phyloP scores from a whole-genome alignment of 441 rosid species.

The Theobroma grandiflorum region DNA sequence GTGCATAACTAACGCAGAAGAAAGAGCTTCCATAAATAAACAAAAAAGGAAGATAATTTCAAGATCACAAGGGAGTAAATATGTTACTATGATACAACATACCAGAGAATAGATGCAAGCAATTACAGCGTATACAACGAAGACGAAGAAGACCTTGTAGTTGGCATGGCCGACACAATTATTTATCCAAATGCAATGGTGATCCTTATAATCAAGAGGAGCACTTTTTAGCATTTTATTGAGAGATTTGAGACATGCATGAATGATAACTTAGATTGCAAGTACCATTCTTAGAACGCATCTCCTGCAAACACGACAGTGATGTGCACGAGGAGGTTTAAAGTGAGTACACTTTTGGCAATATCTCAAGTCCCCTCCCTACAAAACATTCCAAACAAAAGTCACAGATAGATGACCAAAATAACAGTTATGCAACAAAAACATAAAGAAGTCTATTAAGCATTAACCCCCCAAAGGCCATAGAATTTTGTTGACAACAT shows the following conservation, averaged over 20 bases:
- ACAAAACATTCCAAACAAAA: constrained; percentile 39
- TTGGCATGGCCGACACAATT: constrained; percentile 95
- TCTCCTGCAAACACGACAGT: constrained; percentile 92
- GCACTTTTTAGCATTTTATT: constrained; percentile 34
- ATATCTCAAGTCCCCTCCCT: constrained; percentile 91
- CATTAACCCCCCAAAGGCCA: not conserved
- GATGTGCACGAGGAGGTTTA: constrained; percentile 96
- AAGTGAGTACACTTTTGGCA: constrained; percentile 86
- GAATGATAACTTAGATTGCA: constrained; percentile 29
- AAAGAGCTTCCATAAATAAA: not conserved
- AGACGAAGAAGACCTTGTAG: constrained; percentile 86
- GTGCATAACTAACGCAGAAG: not conserved
- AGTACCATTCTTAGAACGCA: constrained; percentile 92
- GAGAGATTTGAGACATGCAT: constrained; percentile 27
- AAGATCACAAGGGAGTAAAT: not conserved
- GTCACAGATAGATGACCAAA: constrained; percentile 20
- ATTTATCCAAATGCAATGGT: constrained; percentile 96
- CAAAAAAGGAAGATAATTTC: not conserved
- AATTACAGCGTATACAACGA: constrained; percentile 72
- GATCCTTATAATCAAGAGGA: constrained; percentile 75
- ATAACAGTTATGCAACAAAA: constrained; percentile 10
- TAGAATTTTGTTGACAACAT: not conserved
- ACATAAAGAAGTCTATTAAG: not conserved
- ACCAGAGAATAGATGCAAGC: constrained; percentile 86
- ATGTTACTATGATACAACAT: constrained; percentile 30